A percentile compares a stretch with the other conserved stretches of the same genome.
These are phyloP conservation scores for Xylaria sp. DNA, from an alignment of 2,329 filamentous ascomycete species.

Conservation along the genomic window DNA sequence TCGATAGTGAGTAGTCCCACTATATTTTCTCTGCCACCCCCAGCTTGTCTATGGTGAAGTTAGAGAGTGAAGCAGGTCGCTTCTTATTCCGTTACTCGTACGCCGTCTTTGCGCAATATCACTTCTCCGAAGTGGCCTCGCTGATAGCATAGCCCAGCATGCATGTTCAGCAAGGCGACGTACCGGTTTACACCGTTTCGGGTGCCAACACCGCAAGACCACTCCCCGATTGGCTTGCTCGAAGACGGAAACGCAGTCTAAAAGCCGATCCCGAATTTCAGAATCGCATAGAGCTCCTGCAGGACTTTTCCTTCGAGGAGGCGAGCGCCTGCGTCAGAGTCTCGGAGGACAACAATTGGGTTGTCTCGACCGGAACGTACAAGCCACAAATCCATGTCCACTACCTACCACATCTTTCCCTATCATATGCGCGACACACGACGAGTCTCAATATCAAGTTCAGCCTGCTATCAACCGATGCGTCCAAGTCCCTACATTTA, in stretches of 20 bases:
- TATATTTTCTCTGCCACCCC: constrained; percentile 35
- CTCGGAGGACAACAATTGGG: constrained; percentile 96
- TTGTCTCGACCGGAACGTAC: constrained; percentile 88
- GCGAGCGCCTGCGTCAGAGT: constrained; percentile 87
- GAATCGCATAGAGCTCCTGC: constrained; percentile 91
- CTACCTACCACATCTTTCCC: constrained; percentile 88
- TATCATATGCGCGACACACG: constrained; percentile 92
- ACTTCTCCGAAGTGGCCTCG: constrained; percentile 6
- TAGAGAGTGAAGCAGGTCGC: neutral
- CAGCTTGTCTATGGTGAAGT: constrained; percentile 1
- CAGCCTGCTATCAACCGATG: constrained; percentile 86
- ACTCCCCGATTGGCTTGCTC: constrained; percentile 91
- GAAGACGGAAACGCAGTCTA: constrained; percentile 87
- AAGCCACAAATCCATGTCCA: constrained; percentile 94
- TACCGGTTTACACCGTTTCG: constrained; percentile 94
- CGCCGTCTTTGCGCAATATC: constrained; percentile 13
- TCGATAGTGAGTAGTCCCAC: constrained; percentile 29
- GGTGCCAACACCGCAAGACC: constrained; percentile 88
- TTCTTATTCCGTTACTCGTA: neutral
- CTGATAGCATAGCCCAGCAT: constrained; percentile 56
- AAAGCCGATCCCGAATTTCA: constrained; percentile 95
- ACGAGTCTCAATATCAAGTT: constrained; percentile 93
- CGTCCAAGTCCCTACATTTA: constrained; percentile 92
- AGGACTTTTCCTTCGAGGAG: constrained; percentile 98
- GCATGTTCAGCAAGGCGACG: constrained; percentile 85